Evolutionary conservation across 208 protist genomes (phyloP), one percentile per base, ranked within the genome.

Genomic region (Kentomonas sorsogonicus): DNA sequence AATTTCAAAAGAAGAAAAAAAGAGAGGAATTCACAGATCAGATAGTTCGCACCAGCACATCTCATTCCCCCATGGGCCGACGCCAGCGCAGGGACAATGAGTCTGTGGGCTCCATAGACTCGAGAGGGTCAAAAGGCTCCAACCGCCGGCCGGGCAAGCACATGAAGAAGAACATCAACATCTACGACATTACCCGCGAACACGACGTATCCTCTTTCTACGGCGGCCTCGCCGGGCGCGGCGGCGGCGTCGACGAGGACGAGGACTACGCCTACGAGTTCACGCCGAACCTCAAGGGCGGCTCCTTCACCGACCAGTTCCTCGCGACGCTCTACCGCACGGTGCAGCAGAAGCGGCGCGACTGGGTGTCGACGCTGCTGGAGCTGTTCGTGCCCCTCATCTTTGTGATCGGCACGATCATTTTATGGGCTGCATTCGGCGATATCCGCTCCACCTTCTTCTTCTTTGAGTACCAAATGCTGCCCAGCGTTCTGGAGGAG

Each of bases 331-430:
- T 86, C 23, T 53, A 71, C 54, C 78, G 74, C 46, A 78, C 51
- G 1, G 61, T 77, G 1, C 71, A 72, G 53, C 71, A 77, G 38
- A 77, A 72, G 25, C 26, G 41, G 22, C 71, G 64, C 25, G 65
- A 64, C 20, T 44, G 15, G 38, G 1, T 77, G 7, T 55, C 53
- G 7, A 67, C 61, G 2, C 26, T 70, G 41, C 18, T 73, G 39
- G 81, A 88, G 62, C 40, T 85, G 27, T 10, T 76, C 30, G 53
- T 85, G 11, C 77, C 81, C 4, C 15, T 85, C 20, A 33, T 89
- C 23, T 89, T 78, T 60, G 36, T 85, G 9, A 3, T 79, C 0
- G 65, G 66, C 31, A 53, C 69, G 27, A 60, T 82, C 41, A 59
- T 77, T 40, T 27, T 89, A 11, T 83, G 74, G 71, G 55, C 39